phyloP scores from a whole-genome alignment of 805 yeast species.

The Isabelozyma rhagii region DNA sequence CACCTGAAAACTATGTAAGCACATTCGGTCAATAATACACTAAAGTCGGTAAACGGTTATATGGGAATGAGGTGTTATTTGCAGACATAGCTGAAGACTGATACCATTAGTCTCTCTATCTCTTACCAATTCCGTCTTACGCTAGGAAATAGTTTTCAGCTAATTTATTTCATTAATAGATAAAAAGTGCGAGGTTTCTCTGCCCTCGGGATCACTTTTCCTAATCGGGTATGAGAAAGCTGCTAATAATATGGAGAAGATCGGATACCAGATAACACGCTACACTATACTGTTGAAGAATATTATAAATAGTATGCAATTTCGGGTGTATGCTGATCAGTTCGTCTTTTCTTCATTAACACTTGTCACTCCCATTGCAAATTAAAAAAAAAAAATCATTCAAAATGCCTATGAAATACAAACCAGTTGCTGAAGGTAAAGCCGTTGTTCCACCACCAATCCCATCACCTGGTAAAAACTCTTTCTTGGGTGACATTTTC shows the following conservation, averaged over 20 bases:
- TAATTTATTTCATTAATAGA: background rate
- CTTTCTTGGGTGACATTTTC: slow-evolving; percentile 66
- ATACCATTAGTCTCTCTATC: background rate
- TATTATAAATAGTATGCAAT: background rate
- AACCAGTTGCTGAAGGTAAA: slow-evolving; percentile 51
- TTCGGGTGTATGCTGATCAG: background rate
- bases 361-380: background rate
- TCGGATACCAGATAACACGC: background rate
- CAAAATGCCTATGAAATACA: slow-evolving; percentile 55
- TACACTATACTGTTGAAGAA: background rate
- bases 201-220: slow-evolving; percentile 1
- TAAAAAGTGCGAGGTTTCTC: background rate
- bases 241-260: background rate
- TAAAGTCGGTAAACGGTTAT: too few species aligned
- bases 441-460: slow-evolving; percentile 55
- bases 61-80: slow-evolving; percentile 3
- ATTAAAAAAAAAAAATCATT: background rate
- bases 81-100: slow-evolving; percentile 1
- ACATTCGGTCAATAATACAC: too few species aligned
- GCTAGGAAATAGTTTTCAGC: background rate
- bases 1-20: too few species aligned
- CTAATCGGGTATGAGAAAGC: slow-evolving; percentile 2
- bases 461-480: slow-evolving; percentile 63
- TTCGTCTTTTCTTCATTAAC: background rate
- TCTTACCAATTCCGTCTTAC: background rate